Base-by-base conservation (phyloP, 2,329 filamentous ascomycete species). In the Dactylonectria estremocensis region DNA sequence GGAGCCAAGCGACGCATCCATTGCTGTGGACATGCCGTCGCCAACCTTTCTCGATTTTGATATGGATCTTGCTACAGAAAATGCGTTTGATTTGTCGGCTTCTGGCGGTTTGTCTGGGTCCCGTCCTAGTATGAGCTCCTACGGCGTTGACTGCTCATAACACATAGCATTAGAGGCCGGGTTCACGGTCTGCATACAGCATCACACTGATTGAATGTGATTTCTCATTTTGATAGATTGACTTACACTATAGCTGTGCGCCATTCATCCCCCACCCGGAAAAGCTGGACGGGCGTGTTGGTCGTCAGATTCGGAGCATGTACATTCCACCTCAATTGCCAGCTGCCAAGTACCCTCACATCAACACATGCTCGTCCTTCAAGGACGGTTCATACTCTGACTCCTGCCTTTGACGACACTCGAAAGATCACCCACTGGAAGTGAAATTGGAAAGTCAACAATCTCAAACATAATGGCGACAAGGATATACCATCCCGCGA, bases 401-500 rank as follows among this genome's bases (percentile, higher is more conserved):
- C 63, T 74, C 63, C 62, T 74, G 4, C 83, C 69, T 76, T 79
- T 73, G 57, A 88, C 76, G 6, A 87, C 62, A 2, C 77, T 79
- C 68, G 83, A 86, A 14, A 90, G 70, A 71, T 90, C 87, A 0
- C 88, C 87, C 0, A 90, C 85, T 0, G 88, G 87, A 2, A 90
- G 71, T 18, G 83, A 77, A 56, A 89, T 74, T 0, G 88, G 87
- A 67, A 89, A 89, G 72, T 90, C 86, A 10, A 89, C 80, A 13
- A 83, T 78, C 2, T 84, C 85, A 3, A 90, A 77, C 67, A 89
- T 79, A 65, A 87, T 83, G 14, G 85, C 84, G 10, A 85, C 74
- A 52, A 90, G 83, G 16, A 88, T 83, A 72, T 84, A 88, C 88
- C 87, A 90, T 4, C 87, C 84, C 1, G 83, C 77, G 58, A 85